Evolutionary conservation across 768 basidiomycete genomes (phyloP).

Genomic region (Xerocomus brunneocitrinus): DNA sequence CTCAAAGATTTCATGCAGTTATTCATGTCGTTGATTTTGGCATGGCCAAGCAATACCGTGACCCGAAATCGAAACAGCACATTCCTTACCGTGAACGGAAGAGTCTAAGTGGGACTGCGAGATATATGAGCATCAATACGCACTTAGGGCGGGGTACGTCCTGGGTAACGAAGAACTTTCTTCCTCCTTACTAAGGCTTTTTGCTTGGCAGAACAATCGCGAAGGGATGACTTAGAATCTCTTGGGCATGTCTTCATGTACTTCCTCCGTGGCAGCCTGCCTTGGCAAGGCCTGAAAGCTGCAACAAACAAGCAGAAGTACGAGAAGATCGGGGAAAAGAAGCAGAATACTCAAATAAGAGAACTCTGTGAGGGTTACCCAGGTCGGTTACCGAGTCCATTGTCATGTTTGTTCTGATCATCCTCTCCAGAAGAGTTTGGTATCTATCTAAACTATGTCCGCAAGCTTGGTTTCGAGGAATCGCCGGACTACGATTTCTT

Average conservation of each 20-base stretch:
- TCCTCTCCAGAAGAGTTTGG: constrained; percentile 81
- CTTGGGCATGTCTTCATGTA: constrained; percentile 99
- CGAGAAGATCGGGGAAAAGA: constrained; percentile 99
- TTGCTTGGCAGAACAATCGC: constrained; percentile 64
- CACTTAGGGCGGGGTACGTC: constrained; percentile 88
- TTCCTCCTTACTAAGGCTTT: constrained; percentile 1
- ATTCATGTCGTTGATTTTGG: constrained; percentile 98
- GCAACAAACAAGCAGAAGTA: constrained; percentile 99
- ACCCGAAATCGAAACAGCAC: constrained; percentile 98
- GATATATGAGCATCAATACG: constrained; percentile 99
- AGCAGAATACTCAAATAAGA: constrained; percentile 96
- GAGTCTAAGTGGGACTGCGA: constrained; percentile 92
- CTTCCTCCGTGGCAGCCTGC: constrained; percentile 92
- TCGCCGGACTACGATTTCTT: constrained; percentile 99
- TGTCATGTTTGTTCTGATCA: constrained; percentile 6
- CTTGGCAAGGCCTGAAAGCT: constrained; percentile 99
- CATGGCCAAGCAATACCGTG: constrained; percentile 99
- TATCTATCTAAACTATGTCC: constrained; percentile 98
- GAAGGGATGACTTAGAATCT: constrained; percentile 97
- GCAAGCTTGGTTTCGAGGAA: constrained; percentile 98
- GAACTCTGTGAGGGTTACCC: constrained; percentile 96
- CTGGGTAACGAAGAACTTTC: neutral
- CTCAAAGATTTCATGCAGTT: constrained; percentile 38
- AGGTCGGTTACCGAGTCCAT: constrained; percentile 44
- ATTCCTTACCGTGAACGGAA: constrained; percentile 99